Evolutionary conservation across 176 grass and related monocot species (phyloP).

Genomic region (Calamus simplicifolius): DNA sequence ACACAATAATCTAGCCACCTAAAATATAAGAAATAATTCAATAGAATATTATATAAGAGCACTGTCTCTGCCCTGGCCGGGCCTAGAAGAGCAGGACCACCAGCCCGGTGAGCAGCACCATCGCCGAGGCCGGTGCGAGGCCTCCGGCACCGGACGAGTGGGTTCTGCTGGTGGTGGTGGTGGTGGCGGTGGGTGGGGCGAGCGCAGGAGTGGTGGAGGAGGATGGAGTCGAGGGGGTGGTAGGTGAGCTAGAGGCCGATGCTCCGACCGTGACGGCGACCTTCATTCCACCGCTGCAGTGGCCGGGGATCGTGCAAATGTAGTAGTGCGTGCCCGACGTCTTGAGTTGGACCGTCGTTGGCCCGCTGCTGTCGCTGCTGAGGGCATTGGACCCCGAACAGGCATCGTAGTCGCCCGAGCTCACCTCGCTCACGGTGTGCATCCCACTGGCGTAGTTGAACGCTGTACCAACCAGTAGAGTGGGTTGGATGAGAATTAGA

Average conservation of each 20-base stretch:
- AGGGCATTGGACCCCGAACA: slow-evolving; percentile 51
- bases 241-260: slow-evolving; percentile 10
- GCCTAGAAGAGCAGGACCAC: slow-evolving; percentile 42
- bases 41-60: slow-evolving; percentile 25
- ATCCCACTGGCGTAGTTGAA: slow-evolving; percentile 49
- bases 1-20: too few relatives aligned
- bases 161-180: slow-evolving; percentile 17
- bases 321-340: slow-evolving; percentile 71
- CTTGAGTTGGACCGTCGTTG: slow-evolving; percentile 50
- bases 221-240: slow-evolving; percentile 22
- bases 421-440: slow-evolving; percentile 67
- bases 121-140: slow-evolving; percentile 23
- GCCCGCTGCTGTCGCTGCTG: slow-evolving; percentile 45
- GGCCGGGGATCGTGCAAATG: slow-evolving; percentile 57
- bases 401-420: slow-evolving; percentile 52
- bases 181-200: slow-evolving; percentile 20
- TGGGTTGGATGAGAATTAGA: slow-evolving; percentile 1
- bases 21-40: too few relatives aligned
- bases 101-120: slow-evolving; percentile 23
- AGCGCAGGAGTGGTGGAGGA: slow-evolving; percentile 18
- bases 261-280: slow-evolving; percentile 34
- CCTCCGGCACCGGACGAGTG: neutral
- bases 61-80: slow-evolving; percentile 67
- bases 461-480: slow-evolving; percentile 16
- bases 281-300: slow-evolving; percentile 83